Evolutionary conservation across 2,329 filamentous ascomycete species (phyloP), one percentile per base, ranked within the genome.

Genomic region (Colletotrichum echinochloae): DNA sequence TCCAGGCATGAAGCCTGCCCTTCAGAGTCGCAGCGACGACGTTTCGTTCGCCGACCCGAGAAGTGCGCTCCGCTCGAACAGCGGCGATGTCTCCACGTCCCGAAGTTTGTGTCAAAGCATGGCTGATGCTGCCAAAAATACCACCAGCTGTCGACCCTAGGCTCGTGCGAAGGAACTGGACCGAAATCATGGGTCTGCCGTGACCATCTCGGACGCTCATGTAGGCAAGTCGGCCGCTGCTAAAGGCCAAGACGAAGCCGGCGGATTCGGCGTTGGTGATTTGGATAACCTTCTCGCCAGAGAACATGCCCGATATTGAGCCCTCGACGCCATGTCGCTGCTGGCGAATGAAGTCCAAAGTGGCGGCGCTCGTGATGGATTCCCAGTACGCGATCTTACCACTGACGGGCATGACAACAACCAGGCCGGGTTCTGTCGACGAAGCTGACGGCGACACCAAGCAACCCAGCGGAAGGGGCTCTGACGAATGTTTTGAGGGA

Each of bases 381-480:
- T 98, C 96, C 94, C 96, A 98, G 80, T 96, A 98, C 54, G 94
- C 91, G 62, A 98, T 90, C 79, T 91, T 95, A 62, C 96, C 96
- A 59, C 87, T 94, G 23, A 89, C 89, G 16, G 95, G 93, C 83
- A 95, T 93, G 46, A 98, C 87, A 46, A 98, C 88, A 35, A 99
- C 89, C 46, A 99, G 86, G 2, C 96, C 96, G 41, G 95, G 92
- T 75, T 97, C 93, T 59, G 90, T 89, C n/a, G 89, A 90, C 5
- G 91, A 91, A 14, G 92, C 91, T 6, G 93, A 92, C 60, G 92
- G 91, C 0, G 93, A 91, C 8, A 98, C 91, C 62, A 99, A 87
- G 23, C 93, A 89, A 64, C 94, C 96, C 48, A 98, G 86, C 1
- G 96, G 95, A 7, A 97, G 84, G 26, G 92, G 89, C 68, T 95